Conservation (phyloP, 2,329 filamentous ascomycete species). For the Fusarium dimerum region DNA sequence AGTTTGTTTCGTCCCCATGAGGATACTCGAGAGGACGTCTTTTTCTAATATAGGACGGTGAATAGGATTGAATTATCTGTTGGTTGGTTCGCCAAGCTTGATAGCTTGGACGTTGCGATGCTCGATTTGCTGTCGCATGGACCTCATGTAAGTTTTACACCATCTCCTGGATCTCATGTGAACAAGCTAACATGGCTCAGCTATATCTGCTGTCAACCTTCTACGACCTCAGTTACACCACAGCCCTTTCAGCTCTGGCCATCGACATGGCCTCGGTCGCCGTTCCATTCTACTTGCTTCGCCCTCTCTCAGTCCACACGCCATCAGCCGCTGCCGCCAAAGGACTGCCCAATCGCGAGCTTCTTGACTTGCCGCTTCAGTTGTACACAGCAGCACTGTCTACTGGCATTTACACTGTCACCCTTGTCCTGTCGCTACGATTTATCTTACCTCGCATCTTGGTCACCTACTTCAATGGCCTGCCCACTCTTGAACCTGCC, state of each 20-base stretch:
- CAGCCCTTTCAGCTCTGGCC: constrained; percentile 60
- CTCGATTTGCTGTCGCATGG: constrained; percentile 71
- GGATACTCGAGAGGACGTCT: background rate
- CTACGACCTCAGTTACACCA: constrained; percentile 67
- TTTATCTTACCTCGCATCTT: constrained; percentile 72
- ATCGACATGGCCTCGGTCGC: constrained; percentile 71
- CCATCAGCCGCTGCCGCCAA: constrained; percentile 42
- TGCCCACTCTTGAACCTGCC: constrained; percentile 68
- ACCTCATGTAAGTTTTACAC: constrained; percentile 59
- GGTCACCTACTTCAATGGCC: constrained; percentile 72
- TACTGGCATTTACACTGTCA: constrained; percentile 72
- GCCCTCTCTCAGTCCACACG: constrained; percentile 67
- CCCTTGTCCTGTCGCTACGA: constrained; percentile 67
- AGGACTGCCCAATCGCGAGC: constrained; percentile 60
- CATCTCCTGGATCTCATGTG: background rate
- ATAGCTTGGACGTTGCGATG: constrained; percentile 69
- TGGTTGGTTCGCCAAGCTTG: constrained; percentile 73
- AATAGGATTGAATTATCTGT: constrained; percentile 67
- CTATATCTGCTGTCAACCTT: constrained; percentile 77
- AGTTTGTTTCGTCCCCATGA: constrained; percentile 32
- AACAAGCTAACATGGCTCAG: constrained; percentile 38
- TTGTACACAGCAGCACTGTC: constrained; percentile 68
- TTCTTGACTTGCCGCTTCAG: constrained; percentile 65
- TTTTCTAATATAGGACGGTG: constrained; percentile 4
- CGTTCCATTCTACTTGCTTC: constrained; percentile 74